Evolutionary conservation across 164 flowering plant genomes (phyloP), one percentile per base, ranked within the genome.

Genomic region (Chimonanthus praecox): DNA sequence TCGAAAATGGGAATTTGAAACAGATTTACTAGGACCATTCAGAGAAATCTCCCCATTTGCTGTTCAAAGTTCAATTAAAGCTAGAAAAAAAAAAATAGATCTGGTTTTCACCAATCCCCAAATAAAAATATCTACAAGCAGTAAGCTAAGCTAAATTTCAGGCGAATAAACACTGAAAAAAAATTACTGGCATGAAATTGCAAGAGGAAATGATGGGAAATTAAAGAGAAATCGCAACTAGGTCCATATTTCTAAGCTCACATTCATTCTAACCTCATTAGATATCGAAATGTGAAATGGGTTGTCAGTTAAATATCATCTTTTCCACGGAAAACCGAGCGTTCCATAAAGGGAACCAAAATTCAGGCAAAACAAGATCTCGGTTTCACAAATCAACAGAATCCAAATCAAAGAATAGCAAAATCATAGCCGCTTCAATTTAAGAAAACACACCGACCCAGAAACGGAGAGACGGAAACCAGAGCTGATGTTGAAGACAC

Each of bases 61-160:
- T 5, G 4, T 54, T 54, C 58, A 8, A 11, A 54, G 58, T 16
- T 16, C 58, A 54, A 62, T 15, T 3, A n/a, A 33, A 33, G 33
- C 33, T 33, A 62, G 20, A 62, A 43, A 10, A 69, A 44, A 44
- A 72, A 77, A 61, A 72, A 2, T 48, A 44, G 8, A 76, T n/a
- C 1, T 60, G 62, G 61, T 50, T 51, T 48, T 67, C 64, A 33
- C 16, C 3, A 16, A 11, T 60, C 9, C 44, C 33, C 21, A 6
- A 63, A 51, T 10, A 47, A n/a, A 63, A 6, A 10, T 44, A 65
- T 43, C 47, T 33, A 65, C 10, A 4, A 45, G 44, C 64, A 33
- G 18, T 3, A 65, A 45, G 6, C 9, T 5, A 49, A 65, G 44
- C 48, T 43, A 33, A 65, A 65, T 7, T 62, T 33, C 20, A 62